Evolutionary conservation across 2,329 filamentous ascomycete species (phyloP).

Genomic region (Elsinoe arachidis): DNA sequence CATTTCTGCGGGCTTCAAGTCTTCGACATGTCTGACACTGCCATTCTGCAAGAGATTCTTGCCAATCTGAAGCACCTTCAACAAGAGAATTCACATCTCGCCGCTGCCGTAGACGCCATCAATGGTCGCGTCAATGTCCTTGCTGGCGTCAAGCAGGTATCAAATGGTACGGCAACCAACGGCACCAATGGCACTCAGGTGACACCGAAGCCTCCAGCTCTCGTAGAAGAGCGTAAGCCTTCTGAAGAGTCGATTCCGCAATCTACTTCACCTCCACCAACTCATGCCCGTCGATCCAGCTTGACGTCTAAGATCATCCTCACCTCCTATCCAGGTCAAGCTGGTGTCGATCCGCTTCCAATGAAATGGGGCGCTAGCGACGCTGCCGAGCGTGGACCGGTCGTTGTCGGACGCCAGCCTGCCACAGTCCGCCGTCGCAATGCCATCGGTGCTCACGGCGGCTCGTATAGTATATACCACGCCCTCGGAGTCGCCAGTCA

Average conservation of each 20-base stretch:
- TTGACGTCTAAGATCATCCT: constrained; percentile 54
- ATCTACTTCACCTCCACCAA: constrained; percentile 2
- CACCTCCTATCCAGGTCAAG: constrained; percentile 86
- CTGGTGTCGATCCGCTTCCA: constrained; percentile 81
- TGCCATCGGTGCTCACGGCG: constrained; percentile 67
- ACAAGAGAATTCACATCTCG: constrained; percentile 46
- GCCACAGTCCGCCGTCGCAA: constrained; percentile 74
- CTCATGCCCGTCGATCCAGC: constrained; percentile 29
- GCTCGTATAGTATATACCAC: constrained; percentile 93
- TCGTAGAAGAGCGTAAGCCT: constrained; percentile 3
- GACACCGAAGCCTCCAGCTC: neutral
- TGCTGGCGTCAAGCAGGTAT: constrained; percentile 49
- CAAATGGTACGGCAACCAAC: constrained; percentile 39
- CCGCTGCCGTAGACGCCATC: constrained; percentile 51
- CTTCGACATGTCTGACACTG: constrained; percentile 7
- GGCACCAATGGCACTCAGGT: constrained; percentile 10
- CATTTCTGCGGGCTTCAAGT: neutral
- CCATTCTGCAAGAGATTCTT: constrained; percentile 47
- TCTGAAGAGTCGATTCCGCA: neutral
- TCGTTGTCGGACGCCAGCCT: constrained; percentile 71
- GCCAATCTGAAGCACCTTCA: constrained; percentile 47
- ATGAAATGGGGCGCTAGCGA: constrained; percentile 82
- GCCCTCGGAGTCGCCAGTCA: constrained; percentile 87
- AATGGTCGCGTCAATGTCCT: constrained; percentile 54
- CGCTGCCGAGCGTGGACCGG: constrained; percentile 67